Evolutionary conservation across 2,329 filamentous ascomycete genomes (phyloP), one percentile per base, ranked within the genome.

Genomic region (Fonsecaea monophora): DNA sequence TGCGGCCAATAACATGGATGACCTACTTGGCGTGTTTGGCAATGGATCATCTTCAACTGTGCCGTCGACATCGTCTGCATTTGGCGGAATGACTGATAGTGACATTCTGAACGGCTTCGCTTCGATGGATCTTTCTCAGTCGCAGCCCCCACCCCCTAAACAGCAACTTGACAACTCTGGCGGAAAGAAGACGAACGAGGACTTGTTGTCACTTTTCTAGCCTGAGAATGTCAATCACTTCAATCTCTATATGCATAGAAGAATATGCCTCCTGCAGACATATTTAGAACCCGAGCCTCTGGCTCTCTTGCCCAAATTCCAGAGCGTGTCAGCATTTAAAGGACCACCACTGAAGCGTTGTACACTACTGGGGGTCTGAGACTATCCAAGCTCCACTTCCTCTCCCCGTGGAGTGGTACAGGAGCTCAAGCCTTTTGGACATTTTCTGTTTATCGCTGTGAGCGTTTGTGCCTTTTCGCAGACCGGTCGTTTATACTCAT

Each of bases 21-120:
- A 98, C 78, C 82, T 99, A 74, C 90, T 91, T 77, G 89, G 89
- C 5, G 81, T 91, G 35, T 90, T 90, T 75, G 87, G 87, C 50
- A 81, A 80, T 66, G 82, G 80, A 38, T 79, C 82, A 38, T 71
- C 60, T 60, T 66, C 65, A 45, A 75, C 71, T 71, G 75, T 73
- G 69, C 62, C 64, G 38, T 73, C 54, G 67, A 75, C 62, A 73
- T 77, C 56, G 73, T 77, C 70, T 61, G 78, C 71, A 65, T 72
- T 72, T 60, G 73, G 74, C 69, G 73, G 76, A 65, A 73, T 77
- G 70, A 74, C 77, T 35, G 74, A 74, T 66, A 73, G 72, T 54
- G 85, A 88, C 73, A 83, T 97, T 83, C 84, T 89, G 82, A 92
- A 92, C 75, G 94, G 94, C 0, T 96, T 99, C 76, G 91, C 89